phyloP scores from a whole-genome alignment of 805 yeast species.

The Nakazawaea wyomingensis region DNA sequence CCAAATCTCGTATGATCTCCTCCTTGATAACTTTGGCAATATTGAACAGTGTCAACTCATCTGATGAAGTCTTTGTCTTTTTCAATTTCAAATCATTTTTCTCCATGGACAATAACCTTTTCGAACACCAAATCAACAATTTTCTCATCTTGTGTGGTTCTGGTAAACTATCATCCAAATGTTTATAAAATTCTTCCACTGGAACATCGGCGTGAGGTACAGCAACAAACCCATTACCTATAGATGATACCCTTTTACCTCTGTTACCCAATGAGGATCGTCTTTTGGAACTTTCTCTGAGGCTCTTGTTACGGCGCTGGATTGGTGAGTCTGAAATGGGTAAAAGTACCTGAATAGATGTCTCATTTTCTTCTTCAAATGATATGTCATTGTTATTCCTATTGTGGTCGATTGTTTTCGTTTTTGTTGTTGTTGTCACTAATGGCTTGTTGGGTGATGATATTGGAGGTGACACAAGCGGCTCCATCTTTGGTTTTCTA shows the following conservation, averaged over 20 bases:
- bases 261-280: constrained; percentile 50
- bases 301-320: constrained; percentile 15
- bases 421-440: background rate
- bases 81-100: constrained; percentile 20
- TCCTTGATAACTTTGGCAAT: constrained; percentile 63
- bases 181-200: constrained; percentile 51
- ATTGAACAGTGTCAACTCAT: constrained; percentile 38
- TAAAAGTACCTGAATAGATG: constrained; percentile 20
- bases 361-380: constrained; percentile 4
- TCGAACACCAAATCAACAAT: constrained; percentile 62
- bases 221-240: constrained; percentile 67
- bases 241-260: constrained; percentile 69
- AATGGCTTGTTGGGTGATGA: constrained; percentile 7
- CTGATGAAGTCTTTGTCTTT: constrained; percentile 16
- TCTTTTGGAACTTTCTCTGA: constrained; percentile 29
- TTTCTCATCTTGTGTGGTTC: constrained; percentile 74
- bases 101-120: constrained; percentile 34
- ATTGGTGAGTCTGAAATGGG: constrained; percentile 22
- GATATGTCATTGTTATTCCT: background rate
- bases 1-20: constrained; percentile 53
- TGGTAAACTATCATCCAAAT: constrained; percentile 55
- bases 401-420: background rate
- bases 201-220: constrained; percentile 62
- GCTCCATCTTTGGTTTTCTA: background rate
- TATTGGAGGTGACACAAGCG: constrained; percentile 9